These are phyloP conservation scores for Echeveria elegans DNA, from an alignment of 164 flowering plant species.

Conservation along the genomic window DNA sequence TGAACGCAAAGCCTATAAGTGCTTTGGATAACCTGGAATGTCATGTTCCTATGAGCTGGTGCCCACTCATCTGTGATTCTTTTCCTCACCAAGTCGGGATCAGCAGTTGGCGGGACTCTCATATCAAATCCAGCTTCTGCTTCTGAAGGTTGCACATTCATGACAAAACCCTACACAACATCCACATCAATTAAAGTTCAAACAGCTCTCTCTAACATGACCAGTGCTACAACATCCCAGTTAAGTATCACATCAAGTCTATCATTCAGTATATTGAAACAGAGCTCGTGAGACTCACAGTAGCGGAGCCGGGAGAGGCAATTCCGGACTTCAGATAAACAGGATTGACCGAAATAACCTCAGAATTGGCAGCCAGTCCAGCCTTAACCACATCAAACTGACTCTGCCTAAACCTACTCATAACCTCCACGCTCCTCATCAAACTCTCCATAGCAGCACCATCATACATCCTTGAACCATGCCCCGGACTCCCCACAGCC, in stretches of 20 bases:
- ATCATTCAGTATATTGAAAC: background rate
- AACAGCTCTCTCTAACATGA: too few relatives aligned
- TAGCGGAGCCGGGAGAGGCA: slow-evolving; percentile 49
- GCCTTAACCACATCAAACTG: slow-evolving; percentile 83
- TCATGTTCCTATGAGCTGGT: slow-evolving; percentile 72
- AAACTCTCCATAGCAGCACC: slow-evolving; percentile 83
- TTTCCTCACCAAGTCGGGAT: slow-evolving; percentile 54
- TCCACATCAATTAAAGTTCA: background rate
- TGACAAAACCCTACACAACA: slow-evolving; percentile 65
- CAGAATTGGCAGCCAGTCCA: slow-evolving; percentile 50
- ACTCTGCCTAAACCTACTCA: slow-evolving; percentile 50
- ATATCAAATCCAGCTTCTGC: slow-evolving; percentile 92
- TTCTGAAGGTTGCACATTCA: slow-evolving; percentile 97
- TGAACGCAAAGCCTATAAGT: background rate
- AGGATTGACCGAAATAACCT: slow-evolving; percentile 83
- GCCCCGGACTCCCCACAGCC: slow-evolving; percentile 74
- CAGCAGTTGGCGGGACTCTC: slow-evolving; percentile 71
- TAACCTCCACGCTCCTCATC: slow-evolving; percentile 75
- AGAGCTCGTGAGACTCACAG: slow-evolving; percentile 27
- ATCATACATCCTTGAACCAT: slow-evolving; percentile 79
- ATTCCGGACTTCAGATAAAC: slow-evolving; percentile 75
- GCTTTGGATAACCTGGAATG: slow-evolving; percentile 41
- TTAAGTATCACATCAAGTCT: too few relatives aligned
- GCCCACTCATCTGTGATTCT: slow-evolving; percentile 87
- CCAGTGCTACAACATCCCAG: background rate